These are phyloP conservation scores for Hypomyces rosellus DNA, from an alignment of 2,329 filamentous ascomycete species.

Conservation along the genomic window DNA sequence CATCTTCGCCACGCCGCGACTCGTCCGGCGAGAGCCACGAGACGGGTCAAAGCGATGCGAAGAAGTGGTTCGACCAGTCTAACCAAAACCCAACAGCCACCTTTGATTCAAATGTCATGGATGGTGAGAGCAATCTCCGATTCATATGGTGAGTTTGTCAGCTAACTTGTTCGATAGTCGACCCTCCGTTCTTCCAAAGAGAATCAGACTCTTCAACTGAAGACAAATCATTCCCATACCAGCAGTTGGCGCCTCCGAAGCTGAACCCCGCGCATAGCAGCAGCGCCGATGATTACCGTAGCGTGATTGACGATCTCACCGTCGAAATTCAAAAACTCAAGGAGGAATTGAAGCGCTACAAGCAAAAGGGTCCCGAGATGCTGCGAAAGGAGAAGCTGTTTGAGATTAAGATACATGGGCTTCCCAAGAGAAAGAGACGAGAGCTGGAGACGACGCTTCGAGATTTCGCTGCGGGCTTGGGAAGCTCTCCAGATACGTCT, in stretches of 20 bases:
- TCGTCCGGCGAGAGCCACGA: constrained; percentile 46
- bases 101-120: constrained; percentile 40
- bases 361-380: constrained; percentile 58
- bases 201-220: constrained; percentile 47
- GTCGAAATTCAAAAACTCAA: constrained; percentile 76
- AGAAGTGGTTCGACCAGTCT: constrained; percentile 48
- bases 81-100: constrained; percentile 43
- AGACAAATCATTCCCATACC: constrained; percentile 25
- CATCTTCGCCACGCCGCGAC: constrained; percentile 26
- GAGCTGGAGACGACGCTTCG: constrained; percentile 69
- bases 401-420: constrained; percentile 71
- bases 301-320: constrained; percentile 82
- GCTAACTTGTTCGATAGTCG: constrained; percentile 28
- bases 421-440: constrained; percentile 65
- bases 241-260: constrained; percentile 21
- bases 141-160: background rate
- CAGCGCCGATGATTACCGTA: constrained; percentile 68
- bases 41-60: constrained; percentile 44
- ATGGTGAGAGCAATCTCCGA: constrained; percentile 30
- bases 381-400: constrained; percentile 73
- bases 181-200: constrained; percentile 51
- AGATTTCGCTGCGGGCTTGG: constrained; percentile 61
- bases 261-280: constrained; percentile 42
- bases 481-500: constrained; percentile 39
- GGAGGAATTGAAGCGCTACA: constrained; percentile 64